Evolutionary conservation across 176 grass and related monocot species (phyloP).

Genomic region (Ensete ventricosum): DNA sequence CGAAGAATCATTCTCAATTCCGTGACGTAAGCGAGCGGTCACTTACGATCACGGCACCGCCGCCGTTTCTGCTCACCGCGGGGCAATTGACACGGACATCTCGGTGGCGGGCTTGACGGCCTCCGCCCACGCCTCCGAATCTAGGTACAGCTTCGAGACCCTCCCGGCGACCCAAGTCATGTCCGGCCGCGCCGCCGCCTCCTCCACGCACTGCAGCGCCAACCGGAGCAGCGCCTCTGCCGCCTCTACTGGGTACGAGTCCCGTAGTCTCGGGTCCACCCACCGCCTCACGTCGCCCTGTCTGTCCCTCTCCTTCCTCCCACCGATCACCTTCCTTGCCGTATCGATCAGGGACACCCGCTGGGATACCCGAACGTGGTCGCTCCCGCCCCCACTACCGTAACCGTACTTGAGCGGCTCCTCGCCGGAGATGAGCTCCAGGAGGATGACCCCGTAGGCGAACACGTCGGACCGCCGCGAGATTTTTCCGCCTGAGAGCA

Average conservation of each 20-base stretch:
- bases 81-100: conserved; percentile 61
- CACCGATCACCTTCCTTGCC: conserved; percentile 29
- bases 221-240: conserved; percentile 45
- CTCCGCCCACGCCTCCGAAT: conserved; percentile 41
- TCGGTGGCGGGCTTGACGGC: conserved; percentile 43
- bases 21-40: no score
- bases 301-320: not conserved
- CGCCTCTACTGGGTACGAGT: conserved; percentile 48
- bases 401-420: conserved; percentile 43
- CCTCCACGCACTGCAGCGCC: conserved; percentile 52
- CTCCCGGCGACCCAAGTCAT: conserved; percentile 64
- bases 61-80: conserved; percentile 26
- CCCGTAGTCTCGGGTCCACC: conserved; percentile 67
- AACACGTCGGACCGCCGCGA: conserved; percentile 43
- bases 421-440: conserved; percentile 49
- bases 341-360: conserved; percentile 60
- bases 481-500: not conserved
- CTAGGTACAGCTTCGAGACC: conserved; percentile 72
- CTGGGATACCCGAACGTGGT: conserved; percentile 19
- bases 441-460: conserved; percentile 51
- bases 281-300: conserved; percentile 56
- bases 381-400: conserved; percentile 21
- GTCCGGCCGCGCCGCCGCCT: conserved; percentile 43
- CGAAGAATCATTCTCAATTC: no score
- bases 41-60: no score